Conservation (phyloP, 2,329 filamentous ascomycete species). For the Myriosclerotinia duriaeana region DNA sequence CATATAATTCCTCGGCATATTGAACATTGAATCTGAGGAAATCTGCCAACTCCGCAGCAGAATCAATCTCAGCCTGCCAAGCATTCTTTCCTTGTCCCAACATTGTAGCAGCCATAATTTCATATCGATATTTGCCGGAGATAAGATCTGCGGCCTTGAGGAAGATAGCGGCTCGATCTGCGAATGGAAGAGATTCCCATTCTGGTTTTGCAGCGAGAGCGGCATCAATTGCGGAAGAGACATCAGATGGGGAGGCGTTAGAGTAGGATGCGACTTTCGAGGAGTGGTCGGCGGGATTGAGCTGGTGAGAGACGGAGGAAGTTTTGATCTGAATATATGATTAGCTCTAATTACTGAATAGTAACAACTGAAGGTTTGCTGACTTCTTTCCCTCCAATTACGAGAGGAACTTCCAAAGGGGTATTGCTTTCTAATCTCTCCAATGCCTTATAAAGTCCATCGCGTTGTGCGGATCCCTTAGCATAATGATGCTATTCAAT, state of each 20-base stretch:
- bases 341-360: not conserved
- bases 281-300: constrained; percentile 79
- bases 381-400: constrained; percentile 81
- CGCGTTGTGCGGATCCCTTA: constrained; percentile 77
- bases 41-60: constrained; percentile 86
- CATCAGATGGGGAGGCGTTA: constrained; percentile 73
- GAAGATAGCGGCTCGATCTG: constrained; percentile 88
- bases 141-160: constrained; percentile 93
- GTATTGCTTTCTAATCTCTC: constrained; percentile 65
- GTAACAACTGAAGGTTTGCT: constrained; percentile 31
- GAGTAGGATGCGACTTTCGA: constrained; percentile 79
- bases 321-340: constrained; percentile 58
- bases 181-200: constrained; percentile 85
- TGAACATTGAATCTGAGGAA: constrained; percentile 93
- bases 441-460: constrained; percentile 72
- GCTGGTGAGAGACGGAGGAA: constrained; percentile 65
- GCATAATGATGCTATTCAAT: constrained; percentile 76
- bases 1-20: constrained; percentile 88
- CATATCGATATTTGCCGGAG: constrained; percentile 88
- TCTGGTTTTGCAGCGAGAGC: constrained; percentile 59
- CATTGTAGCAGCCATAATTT: constrained; percentile 95
- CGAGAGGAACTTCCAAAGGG: constrained; percentile 76
- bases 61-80: constrained; percentile 97
- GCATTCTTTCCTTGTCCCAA: constrained; percentile 96
- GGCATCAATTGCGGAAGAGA: constrained; percentile 50